Conservation (phyloP, 257 asterid species). For the Solanum pennellii region DNA sequence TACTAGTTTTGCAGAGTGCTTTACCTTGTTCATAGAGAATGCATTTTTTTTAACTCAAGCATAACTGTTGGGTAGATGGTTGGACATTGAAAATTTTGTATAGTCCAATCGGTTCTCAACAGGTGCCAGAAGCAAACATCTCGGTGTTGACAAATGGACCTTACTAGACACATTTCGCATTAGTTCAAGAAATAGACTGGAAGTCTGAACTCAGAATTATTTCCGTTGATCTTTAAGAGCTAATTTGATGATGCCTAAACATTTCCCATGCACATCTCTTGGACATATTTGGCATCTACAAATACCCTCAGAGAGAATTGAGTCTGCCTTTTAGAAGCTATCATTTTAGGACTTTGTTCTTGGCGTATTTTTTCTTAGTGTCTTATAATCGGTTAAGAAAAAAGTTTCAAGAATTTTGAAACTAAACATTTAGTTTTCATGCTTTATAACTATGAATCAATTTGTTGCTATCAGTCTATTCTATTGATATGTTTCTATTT, state of each 20-base stretch:
- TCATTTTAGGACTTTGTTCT: neutral
- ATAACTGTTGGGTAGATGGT: neutral
- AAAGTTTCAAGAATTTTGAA: neutral
- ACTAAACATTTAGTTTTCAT: neutral
- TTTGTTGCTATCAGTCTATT: neutral
- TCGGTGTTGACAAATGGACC: neutral
- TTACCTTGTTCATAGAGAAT: neutral
- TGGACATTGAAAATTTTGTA: neutral
- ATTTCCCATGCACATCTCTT: neutral
- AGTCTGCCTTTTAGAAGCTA: neutral
- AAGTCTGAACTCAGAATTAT: neutral
- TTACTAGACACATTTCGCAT: neutral
- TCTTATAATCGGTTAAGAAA: neutral
- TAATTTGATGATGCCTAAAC: neutral
- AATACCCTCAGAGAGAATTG: neutral
- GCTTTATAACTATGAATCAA: neutral
- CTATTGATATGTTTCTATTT: conserved; percentile 6
- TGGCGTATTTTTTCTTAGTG: neutral
- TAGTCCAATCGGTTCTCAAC: neutral
- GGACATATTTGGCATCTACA: neutral
- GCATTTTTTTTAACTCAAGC: neutral
- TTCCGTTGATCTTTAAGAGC: neutral
- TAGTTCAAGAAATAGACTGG: neutral
- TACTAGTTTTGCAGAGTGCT: neutral
- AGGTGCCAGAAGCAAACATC: neutral